Base-by-base conservation (phyloP, 805 yeast species). In the Lachancea meyersii region DNA sequence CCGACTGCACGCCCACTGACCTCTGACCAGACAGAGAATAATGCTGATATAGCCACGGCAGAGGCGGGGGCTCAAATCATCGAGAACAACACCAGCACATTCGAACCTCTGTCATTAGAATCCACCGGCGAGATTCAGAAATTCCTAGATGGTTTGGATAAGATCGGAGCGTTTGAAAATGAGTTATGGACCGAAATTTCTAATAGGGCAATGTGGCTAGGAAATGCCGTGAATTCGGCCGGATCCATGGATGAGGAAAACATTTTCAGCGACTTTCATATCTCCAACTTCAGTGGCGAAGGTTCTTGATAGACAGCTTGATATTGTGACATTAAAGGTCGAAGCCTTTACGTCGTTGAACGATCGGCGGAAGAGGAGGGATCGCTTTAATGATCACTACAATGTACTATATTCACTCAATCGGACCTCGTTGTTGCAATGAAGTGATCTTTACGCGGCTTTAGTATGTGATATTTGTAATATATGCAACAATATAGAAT, bases 131-230 rank as follows among this genome's bases (percentile, higher is more conserved):
- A 63, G 32, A 53, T 70, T 48, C 63, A 66, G 40, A 47, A 61
- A 53, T 20, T 62, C 51, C 19, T 56, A 47, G 55, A 65, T 51
- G 46, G 46, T 51, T 48, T 61, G 40, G 54, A 51, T 19, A 58
- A 64, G 17, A 53, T 63, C 2, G 65, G 65, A n/a, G 60, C 65
- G 14, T 57, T 63, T 3, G 82, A 77, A 48, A 59, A 66, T 38
- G 72, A 80, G 47, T 63, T 84, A 24, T 84, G 94, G 94, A 80
- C 77, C 54, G 89, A 83, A 48, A 80, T 84, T 43, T 78, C 88
- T 0, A 76, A 75, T 53, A 86, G 82, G 53, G 89, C 89, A 0
- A 79, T 76, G 50, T 84, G 94, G 94, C 61, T 84, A 43, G 74
- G 73, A 44, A 76, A 69, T 34, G 49, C 57, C 2, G 55, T 53